phyloP scores from a whole-genome alignment of 805 yeast genomes.

The Grigorovia jiainica region DNA sequence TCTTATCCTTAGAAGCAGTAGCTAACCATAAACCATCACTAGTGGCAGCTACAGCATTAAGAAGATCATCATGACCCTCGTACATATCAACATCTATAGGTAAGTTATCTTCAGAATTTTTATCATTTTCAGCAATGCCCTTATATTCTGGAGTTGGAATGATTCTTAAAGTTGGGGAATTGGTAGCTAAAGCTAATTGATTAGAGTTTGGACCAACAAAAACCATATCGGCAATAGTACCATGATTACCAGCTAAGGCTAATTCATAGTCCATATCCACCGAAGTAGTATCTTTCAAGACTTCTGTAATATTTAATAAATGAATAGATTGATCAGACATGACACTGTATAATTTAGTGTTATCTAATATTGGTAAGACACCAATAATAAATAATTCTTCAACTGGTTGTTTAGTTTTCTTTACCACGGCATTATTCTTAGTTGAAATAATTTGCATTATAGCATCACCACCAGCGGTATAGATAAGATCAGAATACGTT shows the following conservation, averaged over 20 bases:
- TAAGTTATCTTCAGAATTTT: slow-evolving; percentile 2
- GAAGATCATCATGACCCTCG: slow-evolving; percentile 79
- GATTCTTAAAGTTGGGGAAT: slow-evolving; percentile 79
- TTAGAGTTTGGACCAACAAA: slow-evolving; percentile 55
- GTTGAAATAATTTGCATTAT: slow-evolving; percentile 57
- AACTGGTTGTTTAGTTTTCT: slow-evolving; percentile 37
- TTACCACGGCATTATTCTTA: slow-evolving; percentile 37
- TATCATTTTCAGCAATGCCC: slow-evolving; percentile 2
- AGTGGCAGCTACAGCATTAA: slow-evolving; percentile 71
- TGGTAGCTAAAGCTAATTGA: slow-evolving; percentile 78
- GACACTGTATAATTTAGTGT: slow-evolving; percentile 39
- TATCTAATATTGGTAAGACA: slow-evolving; percentile 34
- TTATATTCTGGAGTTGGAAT: slow-evolving; percentile 33
- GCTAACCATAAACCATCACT: slow-evolving; percentile 83
- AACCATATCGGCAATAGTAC: slow-evolving; percentile 84
- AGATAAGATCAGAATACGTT: slow-evolving; percentile 31
- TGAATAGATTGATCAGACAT: slow-evolving; percentile 79
- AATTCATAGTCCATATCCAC: slow-evolving; percentile 35
- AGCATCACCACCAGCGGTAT: slow-evolving; percentile 72
- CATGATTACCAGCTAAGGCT: slow-evolving; percentile 85
- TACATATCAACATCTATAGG: slow-evolving; percentile 53
- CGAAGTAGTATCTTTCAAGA: slow-evolving; percentile 16
- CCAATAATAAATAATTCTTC: slow-evolving; percentile 71
- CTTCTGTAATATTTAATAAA: slow-evolving; percentile 33
- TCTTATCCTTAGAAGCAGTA: slow-evolving; percentile 83